phyloP scores from a whole-genome alignment of 169 alveolate species.

The Plasmodium gonderi region DNA sequence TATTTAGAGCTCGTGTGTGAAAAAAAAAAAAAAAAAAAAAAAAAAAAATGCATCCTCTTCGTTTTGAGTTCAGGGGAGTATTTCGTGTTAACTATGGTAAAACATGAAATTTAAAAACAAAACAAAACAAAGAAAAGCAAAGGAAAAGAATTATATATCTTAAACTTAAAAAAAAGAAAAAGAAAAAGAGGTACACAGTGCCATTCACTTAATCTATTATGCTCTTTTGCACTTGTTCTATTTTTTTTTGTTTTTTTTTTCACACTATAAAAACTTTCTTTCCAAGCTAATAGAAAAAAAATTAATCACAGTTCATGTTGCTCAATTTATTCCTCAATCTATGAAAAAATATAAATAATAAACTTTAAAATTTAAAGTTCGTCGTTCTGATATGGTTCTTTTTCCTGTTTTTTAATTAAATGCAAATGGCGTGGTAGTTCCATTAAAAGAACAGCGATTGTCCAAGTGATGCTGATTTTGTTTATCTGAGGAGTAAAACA shows the following conservation, averaged over 20 bases:
- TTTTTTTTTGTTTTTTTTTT: background rate
- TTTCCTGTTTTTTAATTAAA: constrained; percentile 36
- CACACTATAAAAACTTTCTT: too few relatives aligned
- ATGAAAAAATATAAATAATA: background rate
- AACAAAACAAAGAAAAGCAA: background rate
- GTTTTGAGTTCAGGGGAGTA: too few relatives aligned
- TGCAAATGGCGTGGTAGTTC: constrained; percentile 41
- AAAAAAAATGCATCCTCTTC: background rate
- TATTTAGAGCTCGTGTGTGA: background rate
- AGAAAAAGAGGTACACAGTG: background rate
- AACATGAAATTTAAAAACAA: too few relatives aligned
- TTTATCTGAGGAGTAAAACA: constrained; percentile 32
- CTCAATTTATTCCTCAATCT: background rate
- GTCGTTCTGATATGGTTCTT: constrained; percentile 20
- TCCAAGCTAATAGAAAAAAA: too few relatives aligned
- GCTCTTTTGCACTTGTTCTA: background rate
- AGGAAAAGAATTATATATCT: too few relatives aligned
- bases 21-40: background rate
- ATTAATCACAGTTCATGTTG: background rate
- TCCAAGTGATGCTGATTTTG: constrained; percentile 60
- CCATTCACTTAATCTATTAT: background rate
- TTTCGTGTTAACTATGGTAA: too few relatives aligned
- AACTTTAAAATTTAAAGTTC: constrained; percentile 46
- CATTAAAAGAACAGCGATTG: constrained; percentile 63
- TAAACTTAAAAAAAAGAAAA: background rate